Evolutionary conservation across 192 early-diverging fungal species (phyloP).

Genomic region (Dimargaris xerosporica): DNA sequence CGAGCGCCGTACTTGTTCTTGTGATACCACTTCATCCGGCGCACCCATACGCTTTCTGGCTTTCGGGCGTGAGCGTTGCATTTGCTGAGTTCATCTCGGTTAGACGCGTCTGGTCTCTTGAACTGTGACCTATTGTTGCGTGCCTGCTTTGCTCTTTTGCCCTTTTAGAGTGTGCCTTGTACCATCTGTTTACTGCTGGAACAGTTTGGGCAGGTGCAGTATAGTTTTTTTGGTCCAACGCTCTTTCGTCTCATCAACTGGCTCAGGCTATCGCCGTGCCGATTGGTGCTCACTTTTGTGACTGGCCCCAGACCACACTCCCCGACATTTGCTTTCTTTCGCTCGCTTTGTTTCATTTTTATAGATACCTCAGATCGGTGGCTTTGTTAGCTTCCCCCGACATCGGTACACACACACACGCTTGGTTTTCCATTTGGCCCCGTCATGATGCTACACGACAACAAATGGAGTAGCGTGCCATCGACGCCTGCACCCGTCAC

Average conservation of each 20-base stretch:
- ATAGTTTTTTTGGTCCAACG: not conserved
- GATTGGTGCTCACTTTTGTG: not conserved
- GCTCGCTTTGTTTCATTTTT: not conserved
- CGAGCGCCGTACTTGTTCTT: too few species aligned
- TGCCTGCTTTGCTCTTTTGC: not conserved
- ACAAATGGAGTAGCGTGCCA: slow-evolving; percentile 9
- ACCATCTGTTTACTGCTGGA: not conserved
- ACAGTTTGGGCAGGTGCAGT: not conserved
- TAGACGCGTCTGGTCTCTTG: not conserved
- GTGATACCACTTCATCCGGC: too few species aligned
- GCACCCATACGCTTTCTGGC: too few species aligned
- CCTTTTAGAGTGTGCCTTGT: not conserved
- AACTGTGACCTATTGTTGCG: not conserved
- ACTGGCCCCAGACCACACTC: not conserved
- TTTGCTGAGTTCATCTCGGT: not conserved
- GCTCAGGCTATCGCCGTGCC: too few species aligned
- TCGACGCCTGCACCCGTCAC: not conserved
- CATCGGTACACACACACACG: not conserved
- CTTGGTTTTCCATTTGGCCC: not conserved
- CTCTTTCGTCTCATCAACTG: not conserved
- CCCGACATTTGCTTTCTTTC: not conserved
- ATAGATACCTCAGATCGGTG: not conserved
- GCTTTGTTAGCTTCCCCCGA: not conserved
- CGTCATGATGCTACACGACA: slow-evolving; percentile 10
- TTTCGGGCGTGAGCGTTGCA: not conserved